Conservation (phyloP, 2,329 filamentous ascomycete species). For the Neospermospora avenae region DNA sequence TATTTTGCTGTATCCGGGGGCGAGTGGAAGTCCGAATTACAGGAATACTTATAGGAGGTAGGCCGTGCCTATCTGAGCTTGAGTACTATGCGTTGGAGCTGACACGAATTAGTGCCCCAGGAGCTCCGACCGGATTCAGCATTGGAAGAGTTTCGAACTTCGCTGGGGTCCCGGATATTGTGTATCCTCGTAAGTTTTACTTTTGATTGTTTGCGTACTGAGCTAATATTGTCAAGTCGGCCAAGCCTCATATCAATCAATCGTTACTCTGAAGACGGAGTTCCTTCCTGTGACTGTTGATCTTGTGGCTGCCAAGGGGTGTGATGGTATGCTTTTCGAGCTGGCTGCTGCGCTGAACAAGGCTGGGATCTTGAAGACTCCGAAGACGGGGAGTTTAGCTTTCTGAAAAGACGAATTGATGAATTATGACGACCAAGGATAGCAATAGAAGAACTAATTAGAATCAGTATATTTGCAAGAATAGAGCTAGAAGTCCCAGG, state of each 20-base stretch:
- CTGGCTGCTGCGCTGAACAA: slow-evolving; percentile 50
- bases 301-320: slow-evolving; percentile 56
- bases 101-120: slow-evolving; percentile 35
- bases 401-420: neutral
- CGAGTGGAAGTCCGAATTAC: slow-evolving; percentile 40
- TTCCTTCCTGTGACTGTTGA: slow-evolving; percentile 56
- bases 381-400: slow-evolving; percentile 39
- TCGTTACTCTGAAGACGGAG: slow-evolving; percentile 47
- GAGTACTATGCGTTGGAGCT: neutral
- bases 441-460: no score
- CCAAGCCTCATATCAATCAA: slow-evolving; percentile 42
- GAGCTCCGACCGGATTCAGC: slow-evolving; percentile 45
- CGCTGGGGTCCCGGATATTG: slow-evolving; percentile 45
- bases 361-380: slow-evolving; percentile 46
- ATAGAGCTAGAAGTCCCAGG: no score
- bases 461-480: no score
- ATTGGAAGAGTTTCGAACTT: slow-evolving; percentile 43
- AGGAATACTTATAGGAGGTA: slow-evolving; percentile 41
- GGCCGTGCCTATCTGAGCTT: neutral
- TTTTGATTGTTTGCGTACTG: neutral
- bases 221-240: slow-evolving; percentile 19
- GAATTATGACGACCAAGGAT: neutral
- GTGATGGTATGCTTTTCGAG: slow-evolving; percentile 55
- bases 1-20: slow-evolving; percentile 47
- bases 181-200: slow-evolving; percentile 38